A percentile compares a stretch with the other conserved stretches of the same genome.
Conservation (phyloP, 2,329 filamentous ascomycete genomes). For the Fusarium stilboides region DNA sequence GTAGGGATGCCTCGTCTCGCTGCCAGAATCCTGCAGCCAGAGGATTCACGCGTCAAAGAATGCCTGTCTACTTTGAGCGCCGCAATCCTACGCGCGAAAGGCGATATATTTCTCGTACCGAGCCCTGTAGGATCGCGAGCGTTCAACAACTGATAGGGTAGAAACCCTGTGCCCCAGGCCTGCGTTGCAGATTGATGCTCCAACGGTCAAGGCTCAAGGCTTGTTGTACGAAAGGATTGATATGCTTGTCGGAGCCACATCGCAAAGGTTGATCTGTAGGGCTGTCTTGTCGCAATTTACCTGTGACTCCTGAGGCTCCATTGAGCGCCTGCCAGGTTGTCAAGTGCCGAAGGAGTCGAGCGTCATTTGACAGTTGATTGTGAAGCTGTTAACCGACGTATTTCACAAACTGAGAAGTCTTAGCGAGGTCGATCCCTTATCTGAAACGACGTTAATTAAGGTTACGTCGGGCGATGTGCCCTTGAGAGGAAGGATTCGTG, state of each 20-base stretch:
- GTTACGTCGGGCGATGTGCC: constrained; percentile 26
- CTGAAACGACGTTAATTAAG: constrained; percentile 41
- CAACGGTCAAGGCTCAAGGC: constrained; percentile 5
- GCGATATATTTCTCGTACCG: constrained; percentile 11
- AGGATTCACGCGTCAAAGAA: constrained; percentile 1
- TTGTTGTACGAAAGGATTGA: neutral
- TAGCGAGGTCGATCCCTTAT: constrained; percentile 38
- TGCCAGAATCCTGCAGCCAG: neutral
- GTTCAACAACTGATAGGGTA: constrained; percentile 15
- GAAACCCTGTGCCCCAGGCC: constrained; percentile 26
- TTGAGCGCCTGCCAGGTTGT: neutral
- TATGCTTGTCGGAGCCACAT: neutral
- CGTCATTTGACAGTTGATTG: constrained; percentile 9
- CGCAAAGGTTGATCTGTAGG: constrained; percentile 28
- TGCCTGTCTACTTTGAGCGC: neutral
- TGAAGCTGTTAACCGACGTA: constrained; percentile 23
- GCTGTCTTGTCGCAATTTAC: constrained; percentile 20
- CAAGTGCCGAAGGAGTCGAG: constrained; percentile 29
- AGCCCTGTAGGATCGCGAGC: neutral
- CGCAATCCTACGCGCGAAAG: neutral
- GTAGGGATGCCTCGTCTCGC: neutral
- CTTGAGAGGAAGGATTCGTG: constrained; percentile 17
- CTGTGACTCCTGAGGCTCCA: neutral
- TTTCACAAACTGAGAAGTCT: constrained; percentile 1
- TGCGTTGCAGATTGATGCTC: constrained; percentile 26